Conservation (phyloP, 1,284 basidiomycete genomes). For the Ustilago crameri region DNA sequence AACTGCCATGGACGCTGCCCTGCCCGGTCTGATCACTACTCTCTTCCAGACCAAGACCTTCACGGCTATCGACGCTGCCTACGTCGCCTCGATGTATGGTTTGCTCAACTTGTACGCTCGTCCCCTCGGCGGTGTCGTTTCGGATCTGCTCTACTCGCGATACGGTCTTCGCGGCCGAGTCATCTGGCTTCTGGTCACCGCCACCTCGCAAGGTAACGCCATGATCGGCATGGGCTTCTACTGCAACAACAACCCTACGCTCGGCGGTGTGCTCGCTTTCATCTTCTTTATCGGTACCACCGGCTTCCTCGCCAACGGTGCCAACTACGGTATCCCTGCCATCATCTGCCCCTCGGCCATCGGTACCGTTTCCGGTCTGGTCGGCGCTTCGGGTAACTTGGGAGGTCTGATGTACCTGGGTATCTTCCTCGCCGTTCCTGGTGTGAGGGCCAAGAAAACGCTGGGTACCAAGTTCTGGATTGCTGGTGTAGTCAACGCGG, state of each 20-base stretch:
- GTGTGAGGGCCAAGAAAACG: conserved; percentile 30
- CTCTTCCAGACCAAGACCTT: conserved; percentile 69
- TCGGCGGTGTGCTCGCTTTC: conserved; percentile 58
- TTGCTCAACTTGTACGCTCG: conserved; percentile 74
- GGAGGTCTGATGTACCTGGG: conserved; percentile 56
- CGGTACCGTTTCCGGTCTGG: conserved; percentile 58
- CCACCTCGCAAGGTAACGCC: conserved; percentile 71
- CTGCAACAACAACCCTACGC: conserved; percentile 67
- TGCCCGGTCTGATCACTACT: conserved; percentile 72
- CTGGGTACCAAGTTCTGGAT: conserved; percentile 63
- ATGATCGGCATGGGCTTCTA: conserved; percentile 72
- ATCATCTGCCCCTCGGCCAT: conserved; percentile 55
- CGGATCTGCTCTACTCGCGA: conserved; percentile 72
- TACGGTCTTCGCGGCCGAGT: conserved; percentile 74
- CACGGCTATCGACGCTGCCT: conserved; percentile 72
- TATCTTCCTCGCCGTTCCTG: conserved; percentile 55
- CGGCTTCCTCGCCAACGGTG: conserved; percentile 61
- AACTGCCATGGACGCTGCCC: conserved; percentile 74
- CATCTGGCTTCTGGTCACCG: conserved; percentile 71
- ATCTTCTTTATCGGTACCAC: conserved; percentile 57
- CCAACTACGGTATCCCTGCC: conserved; percentile 55
- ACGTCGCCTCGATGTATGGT: conserved; percentile 71
- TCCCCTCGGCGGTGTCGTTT: conserved; percentile 73
- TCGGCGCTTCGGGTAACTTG: conserved; percentile 57
- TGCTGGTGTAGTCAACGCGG: conserved; percentile 58